phyloP scores from a whole-genome alignment of 2,329 filamentous ascomycete species.

The Xylariaceae sp. region DNA sequence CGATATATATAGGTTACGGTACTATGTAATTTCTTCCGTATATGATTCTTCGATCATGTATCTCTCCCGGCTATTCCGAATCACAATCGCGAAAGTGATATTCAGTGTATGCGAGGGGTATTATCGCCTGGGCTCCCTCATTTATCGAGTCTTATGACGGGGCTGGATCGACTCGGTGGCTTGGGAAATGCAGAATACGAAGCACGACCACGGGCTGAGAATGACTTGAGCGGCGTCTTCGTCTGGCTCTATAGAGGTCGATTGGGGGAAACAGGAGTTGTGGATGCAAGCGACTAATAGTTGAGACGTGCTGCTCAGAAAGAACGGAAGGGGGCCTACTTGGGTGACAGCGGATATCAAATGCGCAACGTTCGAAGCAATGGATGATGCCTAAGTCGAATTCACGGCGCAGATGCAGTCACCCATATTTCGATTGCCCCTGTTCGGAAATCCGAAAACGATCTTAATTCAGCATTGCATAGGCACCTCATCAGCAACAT shows the following conservation, averaged over 20 bases:
- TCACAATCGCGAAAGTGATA: not conserved
- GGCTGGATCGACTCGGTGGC: not conserved
- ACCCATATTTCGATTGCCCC: too few species aligned
- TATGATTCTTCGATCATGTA: not conserved
- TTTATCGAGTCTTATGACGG: not conserved
- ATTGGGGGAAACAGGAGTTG: not conserved
- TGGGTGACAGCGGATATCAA: too few species aligned
- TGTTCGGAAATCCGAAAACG: too few species aligned
- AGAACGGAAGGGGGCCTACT: not conserved
- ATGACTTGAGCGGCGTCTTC: not conserved
- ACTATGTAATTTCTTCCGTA: not conserved
- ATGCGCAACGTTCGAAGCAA: too few species aligned
- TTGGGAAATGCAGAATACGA: not conserved
- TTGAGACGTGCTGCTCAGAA: not conserved
- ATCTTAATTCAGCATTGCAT: too few species aligned
- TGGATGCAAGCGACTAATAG: not conserved
- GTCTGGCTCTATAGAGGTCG: not conserved
- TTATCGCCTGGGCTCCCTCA: not conserved
- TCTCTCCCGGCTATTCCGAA: not conserved
- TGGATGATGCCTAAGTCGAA: too few species aligned
- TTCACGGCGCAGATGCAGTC: too few species aligned
- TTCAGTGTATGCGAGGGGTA: not conserved
- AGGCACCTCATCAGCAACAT: too few species aligned
- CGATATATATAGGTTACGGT: not conserved
- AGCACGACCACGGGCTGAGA: not conserved